phyloP scores from a whole-genome alignment of 140 eudicot species.

The Erigeron philadelphicus region DNA sequence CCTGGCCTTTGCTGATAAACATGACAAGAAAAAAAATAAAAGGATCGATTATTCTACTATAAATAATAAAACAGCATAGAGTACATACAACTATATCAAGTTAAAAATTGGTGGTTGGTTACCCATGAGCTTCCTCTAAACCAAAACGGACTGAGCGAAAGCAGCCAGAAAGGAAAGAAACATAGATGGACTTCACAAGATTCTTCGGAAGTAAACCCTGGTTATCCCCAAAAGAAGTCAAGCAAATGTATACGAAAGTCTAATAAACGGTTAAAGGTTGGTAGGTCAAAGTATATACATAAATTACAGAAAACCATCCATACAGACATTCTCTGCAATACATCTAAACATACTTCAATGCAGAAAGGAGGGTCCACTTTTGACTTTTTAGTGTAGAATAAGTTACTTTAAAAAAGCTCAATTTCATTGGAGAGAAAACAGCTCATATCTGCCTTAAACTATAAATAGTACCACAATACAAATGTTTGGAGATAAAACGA shows the following conservation, averaged over 20 bases:
- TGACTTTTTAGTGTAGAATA: neutral
- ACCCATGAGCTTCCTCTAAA: constrained; percentile 98
- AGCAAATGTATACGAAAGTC: neutral
- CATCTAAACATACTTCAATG: neutral
- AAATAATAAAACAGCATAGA: neutral
- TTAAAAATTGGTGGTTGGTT: constrained; percentile 21
- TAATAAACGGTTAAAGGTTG: neutral
- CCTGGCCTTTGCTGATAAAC: constrained; percentile 80
- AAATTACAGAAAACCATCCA: neutral
- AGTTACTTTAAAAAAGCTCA: neutral
- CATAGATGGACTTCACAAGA: constrained; percentile 69
- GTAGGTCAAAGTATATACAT: constrained; percentile 1
- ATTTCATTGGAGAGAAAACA: neutral
- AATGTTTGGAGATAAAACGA: neutral
- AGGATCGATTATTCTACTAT: neutral
- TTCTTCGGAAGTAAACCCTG: constrained; percentile 74
- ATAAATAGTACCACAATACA: neutral
- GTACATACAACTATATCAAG: neutral
- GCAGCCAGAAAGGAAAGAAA: constrained; percentile 94
- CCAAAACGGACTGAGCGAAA: constrained; percentile 97
- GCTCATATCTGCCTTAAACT: neutral
- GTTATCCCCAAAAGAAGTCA: constrained; percentile 25
- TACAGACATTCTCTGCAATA: too few relatives aligned
- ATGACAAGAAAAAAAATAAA: neutral
- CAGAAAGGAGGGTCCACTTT: neutral